phyloP scores from a whole-genome alignment of 1,284 basidiomycete genomes.

The Trametes hirsuta region DNA sequence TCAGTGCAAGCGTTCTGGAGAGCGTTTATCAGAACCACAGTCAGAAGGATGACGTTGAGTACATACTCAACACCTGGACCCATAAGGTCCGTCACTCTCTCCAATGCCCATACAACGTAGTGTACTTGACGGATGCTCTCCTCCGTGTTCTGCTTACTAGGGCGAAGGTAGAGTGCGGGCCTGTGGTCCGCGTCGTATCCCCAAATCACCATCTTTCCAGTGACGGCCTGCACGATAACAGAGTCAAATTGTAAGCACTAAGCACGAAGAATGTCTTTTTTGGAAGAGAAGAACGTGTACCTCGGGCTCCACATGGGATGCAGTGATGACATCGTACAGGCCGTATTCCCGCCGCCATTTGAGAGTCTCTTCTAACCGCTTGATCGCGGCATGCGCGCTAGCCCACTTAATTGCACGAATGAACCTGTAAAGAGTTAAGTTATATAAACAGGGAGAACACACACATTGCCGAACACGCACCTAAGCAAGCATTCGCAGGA shows the following conservation, averaged over 20 bases:
- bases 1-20: slow-evolving; percentile 65
- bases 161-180: slow-evolving; percentile 80
- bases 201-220: slow-evolving; percentile 74
- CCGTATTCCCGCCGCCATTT: slow-evolving; percentile 78
- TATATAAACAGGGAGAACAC: background rate
- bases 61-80: slow-evolving; percentile 76
- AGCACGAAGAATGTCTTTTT: no score
- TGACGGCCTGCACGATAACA: slow-evolving; percentile 54
- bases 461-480: slow-evolving; percentile 35
- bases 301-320: slow-evolving; percentile 71
- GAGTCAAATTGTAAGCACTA: background rate
- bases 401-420: slow-evolving; percentile 77
- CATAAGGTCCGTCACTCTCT: slow-evolving; percentile 75
- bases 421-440: slow-evolving; percentile 44
- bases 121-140: slow-evolving; percentile 75
- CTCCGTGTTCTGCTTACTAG: slow-evolving; percentile 84
- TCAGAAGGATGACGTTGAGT: background rate
- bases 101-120: slow-evolving; percentile 75
- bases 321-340: slow-evolving; percentile 58
- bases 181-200: slow-evolving; percentile 74
- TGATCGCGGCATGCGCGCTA: slow-evolving; percentile 51
- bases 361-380: slow-evolving; percentile 68
- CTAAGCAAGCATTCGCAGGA: slow-evolving; percentile 73
- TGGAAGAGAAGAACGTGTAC: slow-evolving; percentile 35
- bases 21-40: background rate